Percentiles rank a stretch among this genome's conserved stretches.
Evolutionary conservation across 345 rosid genomes (phyloP).

Genomic region (Lumnitzera littorea): DNA sequence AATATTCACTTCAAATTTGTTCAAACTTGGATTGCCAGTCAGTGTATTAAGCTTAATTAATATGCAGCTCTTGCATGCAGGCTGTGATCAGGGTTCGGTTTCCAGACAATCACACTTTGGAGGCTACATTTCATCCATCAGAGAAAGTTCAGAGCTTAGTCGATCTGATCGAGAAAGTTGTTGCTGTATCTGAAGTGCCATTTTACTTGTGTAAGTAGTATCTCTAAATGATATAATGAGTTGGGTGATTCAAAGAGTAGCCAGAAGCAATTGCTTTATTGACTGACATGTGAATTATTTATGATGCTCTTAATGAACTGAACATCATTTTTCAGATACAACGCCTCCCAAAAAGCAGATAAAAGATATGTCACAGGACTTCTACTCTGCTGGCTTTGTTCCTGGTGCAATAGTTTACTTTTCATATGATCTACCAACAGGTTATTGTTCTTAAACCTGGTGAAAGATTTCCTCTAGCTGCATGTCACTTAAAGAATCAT

Average conservation of each 20-base stretch:
- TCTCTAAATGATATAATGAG: constrained; percentile 1
- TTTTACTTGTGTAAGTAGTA: constrained; percentile 71
- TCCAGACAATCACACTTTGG: constrained; percentile 77
- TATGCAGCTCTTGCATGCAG: constrained; percentile 22
- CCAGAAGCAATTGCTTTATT: neutral
- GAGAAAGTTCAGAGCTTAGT: constrained; percentile 68
- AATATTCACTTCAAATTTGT: too few relatives aligned
- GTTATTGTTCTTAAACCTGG: constrained; percentile 22
- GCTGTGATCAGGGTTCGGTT: constrained; percentile 71
- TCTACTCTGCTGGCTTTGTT: constrained; percentile 72
- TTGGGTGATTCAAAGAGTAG: neutral
- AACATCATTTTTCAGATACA: constrained; percentile 45
- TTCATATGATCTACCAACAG: constrained; percentile 54
- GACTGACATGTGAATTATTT: neutral
- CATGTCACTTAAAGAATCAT: neutral
- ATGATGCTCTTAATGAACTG: neutral
- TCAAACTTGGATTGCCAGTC: too few relatives aligned
- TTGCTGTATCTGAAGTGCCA: constrained; percentile 54
- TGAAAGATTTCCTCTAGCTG: neutral
- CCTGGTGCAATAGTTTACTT: constrained; percentile 95
- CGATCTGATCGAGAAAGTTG: constrained; percentile 57
- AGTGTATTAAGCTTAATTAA: neutral
- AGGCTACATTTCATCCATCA: constrained; percentile 76
- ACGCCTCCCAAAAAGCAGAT: constrained; percentile 87
- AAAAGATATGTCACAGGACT: constrained; percentile 71